Percentiles rank a stretch among this genome's conserved stretches.
These are phyloP conservation scores for Neurospora sp. DNA, from an alignment of 495 filamentous ascomycete genomes.

Conservation along the genomic window DNA sequence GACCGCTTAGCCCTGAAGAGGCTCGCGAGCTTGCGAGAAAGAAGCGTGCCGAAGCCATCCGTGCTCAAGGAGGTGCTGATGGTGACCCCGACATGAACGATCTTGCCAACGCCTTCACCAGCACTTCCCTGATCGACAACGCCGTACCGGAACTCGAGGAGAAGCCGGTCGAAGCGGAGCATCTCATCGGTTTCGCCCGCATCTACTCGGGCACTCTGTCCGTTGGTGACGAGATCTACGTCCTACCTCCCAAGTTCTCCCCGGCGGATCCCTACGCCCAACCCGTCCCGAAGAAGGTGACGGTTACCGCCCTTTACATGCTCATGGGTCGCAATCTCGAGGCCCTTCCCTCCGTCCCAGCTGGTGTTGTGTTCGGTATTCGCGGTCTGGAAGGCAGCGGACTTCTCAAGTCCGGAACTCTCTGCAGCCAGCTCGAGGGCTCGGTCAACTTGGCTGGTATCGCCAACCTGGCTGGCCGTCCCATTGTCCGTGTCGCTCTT, in stretches of 20 bases:
- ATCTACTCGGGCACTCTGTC: slow-evolving; percentile 85
- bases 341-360: slow-evolving; percentile 71
- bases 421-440: slow-evolving; percentile 82
- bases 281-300: slow-evolving; percentile 74
- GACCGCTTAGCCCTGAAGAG: slow-evolving; percentile 74
- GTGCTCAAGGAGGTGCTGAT: slow-evolving; percentile 44
- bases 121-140: slow-evolving; percentile 37
- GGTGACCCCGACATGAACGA: slow-evolving; percentile 18
- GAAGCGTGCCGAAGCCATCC: slow-evolving; percentile 78
- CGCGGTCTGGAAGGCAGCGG: slow-evolving; percentile 75
- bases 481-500: slow-evolving; percentile 90
- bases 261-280: slow-evolving; percentile 65
- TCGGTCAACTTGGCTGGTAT: slow-evolving; percentile 84
- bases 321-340: slow-evolving; percentile 92
- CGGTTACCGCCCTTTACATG: slow-evolving; percentile 81
- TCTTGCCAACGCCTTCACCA: slow-evolving; percentile 23
- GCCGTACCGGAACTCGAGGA: slow-evolving; percentile 40
- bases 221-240: slow-evolving; percentile 84
- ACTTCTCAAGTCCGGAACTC: slow-evolving; percentile 86
- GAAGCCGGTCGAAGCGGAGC: slow-evolving; percentile 60
- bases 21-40: slow-evolving; percentile 78
- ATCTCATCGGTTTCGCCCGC: slow-evolving; percentile 88
- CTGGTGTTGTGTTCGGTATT: slow-evolving; percentile 94
- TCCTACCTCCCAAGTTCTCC: slow-evolving; percentile 83
- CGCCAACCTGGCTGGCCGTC: slow-evolving; percentile 62